A percentile compares a stretch with the other conserved stretches of the same genome.
These are phyloP conservation scores for Boletus eberwhitei DNA, from an alignment of 768 basidiomycete species.

Conservation along the genomic window DNA sequence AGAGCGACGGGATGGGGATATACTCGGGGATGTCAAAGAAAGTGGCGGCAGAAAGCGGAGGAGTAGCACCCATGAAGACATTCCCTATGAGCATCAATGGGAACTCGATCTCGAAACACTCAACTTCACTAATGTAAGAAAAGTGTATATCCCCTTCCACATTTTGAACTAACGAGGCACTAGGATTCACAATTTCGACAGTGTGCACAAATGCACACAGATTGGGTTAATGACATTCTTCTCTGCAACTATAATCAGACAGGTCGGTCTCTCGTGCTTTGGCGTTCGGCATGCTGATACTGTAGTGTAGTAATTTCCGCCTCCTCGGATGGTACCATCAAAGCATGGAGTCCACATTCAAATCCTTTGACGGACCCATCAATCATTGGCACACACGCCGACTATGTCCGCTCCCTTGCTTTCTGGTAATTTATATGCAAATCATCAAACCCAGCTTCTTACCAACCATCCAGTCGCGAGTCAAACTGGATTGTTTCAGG, in stretches of 20 bases:
- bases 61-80: slow-evolving; percentile 27
- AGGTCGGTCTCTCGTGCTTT: slow-evolving; percentile 39
- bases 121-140: slow-evolving; percentile 47
- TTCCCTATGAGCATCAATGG: slow-evolving; percentile 76
- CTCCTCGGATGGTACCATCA: slow-evolving; percentile 92
- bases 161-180: slow-evolving; percentile 11
- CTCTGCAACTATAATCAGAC: slow-evolving; percentile 93
- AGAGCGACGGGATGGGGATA: slow-evolving; percentile 69
- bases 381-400: slow-evolving; percentile 70
- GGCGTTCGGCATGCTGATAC: slow-evolving; percentile 5
- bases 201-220: slow-evolving; percentile 82
- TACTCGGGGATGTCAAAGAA: slow-evolving; percentile 68
- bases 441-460: slow-evolving; percentile 8
- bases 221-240: slow-evolving; percentile 95
- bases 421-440: slow-evolving; percentile 48
- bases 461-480: slow-evolving; percentile 49
- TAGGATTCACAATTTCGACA: slow-evolving; percentile 75
- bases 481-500: slow-evolving; percentile 90
- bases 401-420: slow-evolving; percentile 82
- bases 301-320: slow-evolving; percentile 70
- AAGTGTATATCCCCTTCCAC: neutral
- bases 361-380: slow-evolving; percentile 55
- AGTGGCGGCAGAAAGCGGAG: slow-evolving; percentile 33
- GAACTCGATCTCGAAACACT: slow-evolving; percentile 62
- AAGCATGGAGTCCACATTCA: slow-evolving; percentile 89